Base-by-base conservation (phyloP, 352 stramenopile genomes). In the Globisporangium paddicum region DNA sequence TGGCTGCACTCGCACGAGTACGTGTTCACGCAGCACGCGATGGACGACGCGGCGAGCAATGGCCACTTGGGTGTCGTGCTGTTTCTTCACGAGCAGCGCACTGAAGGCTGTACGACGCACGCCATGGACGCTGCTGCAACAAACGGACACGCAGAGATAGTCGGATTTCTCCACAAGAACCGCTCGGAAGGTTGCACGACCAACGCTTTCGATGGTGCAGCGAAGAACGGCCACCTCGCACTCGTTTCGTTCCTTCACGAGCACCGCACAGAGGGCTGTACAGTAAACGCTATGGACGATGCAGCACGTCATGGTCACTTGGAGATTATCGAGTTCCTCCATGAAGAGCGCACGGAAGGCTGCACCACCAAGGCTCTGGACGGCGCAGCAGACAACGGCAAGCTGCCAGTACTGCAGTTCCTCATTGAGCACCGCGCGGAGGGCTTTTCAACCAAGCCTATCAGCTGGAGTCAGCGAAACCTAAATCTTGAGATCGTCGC, bases 381-480 rank as follows among this genome's bases (percentile, higher is more conserved):
- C 19, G 32, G 54, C 7, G 54, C 54, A 16, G 55, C 55, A 21
- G 44, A 55, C 42, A 62, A 55, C 25, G 55, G 55, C 19, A 28
- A 62, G 18, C 45, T 62, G 3, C 4, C 45, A 21, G 35, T 62
- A 5, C 19, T 62, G 21, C 42, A 48, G 25, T 62, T 38, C 25
- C 41, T 60, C 10, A 28, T 38, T 44, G 26, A 40, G 21, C 28
- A 60, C 28, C 54, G 54, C 16, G 19, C 54, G 3, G 54, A 60
- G 21, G 54, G 54, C 2, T 60, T 60, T 30, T 60, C 54, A 14
- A 46, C 14, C 28, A 60, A 60, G 42, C 54, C 54, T 1, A 60
- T 60, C 42, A 60, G 54, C 28, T 60, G 54, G 54, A 60, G 54
- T 45, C 23, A 19, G 8, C 54, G 54, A 26, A 60, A 60, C 54